phyloP scores from a whole-genome alignment of 768 basidiomycete genomes.

The Pisolithus orientalis region DNA sequence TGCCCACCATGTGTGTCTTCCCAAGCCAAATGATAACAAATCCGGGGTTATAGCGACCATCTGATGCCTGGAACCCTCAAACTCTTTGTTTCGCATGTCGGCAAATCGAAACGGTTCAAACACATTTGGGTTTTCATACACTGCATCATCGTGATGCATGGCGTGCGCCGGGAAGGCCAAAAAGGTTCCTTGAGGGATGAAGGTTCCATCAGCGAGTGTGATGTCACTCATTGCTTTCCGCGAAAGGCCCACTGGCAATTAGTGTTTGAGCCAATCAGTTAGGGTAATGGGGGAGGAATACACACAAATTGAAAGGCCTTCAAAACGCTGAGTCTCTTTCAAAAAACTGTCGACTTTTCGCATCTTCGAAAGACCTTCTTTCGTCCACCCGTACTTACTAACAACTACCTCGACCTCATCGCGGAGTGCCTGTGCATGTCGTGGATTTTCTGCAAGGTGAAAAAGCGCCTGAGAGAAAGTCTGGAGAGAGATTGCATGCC shows the following conservation, averaged over 20 bases:
- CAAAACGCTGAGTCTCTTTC: conserved; percentile 29
- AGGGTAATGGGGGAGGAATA: not conserved
- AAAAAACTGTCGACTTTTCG: conserved; percentile 37
- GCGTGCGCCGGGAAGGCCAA: conserved; percentile 18
- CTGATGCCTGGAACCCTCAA: conserved; percentile 28
- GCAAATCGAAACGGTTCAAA: conserved; percentile 49
- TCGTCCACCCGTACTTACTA: conserved; percentile 24
- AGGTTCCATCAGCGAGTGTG: conserved; percentile 34
- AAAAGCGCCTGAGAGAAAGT: conserved; percentile 30
- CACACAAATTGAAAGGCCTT: conserved; percentile 23
- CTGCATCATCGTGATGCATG: conserved; percentile 12
- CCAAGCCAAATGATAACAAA: conserved; percentile 34
- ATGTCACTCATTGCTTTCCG: conserved; percentile 28
- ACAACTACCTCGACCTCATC: conserved; percentile 31
- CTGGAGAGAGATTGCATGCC: conserved; percentile 7
- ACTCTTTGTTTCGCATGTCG: conserved; percentile 26
- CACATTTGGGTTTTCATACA: conserved; percentile 28
- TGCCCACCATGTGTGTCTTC: conserved; percentile 22
- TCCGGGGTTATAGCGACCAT: conserved; percentile 27
- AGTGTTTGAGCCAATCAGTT: not conserved
- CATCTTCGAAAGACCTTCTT: conserved; percentile 23
- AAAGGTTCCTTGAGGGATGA: conserved; percentile 28
- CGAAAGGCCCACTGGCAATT: conserved; percentile 17
- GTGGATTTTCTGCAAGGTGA: conserved; percentile 30
- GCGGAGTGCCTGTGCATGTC: conserved; percentile 29